phyloP scores from a whole-genome alignment of 331 rosid species.

The Pyracantha coccinea region DNA sequence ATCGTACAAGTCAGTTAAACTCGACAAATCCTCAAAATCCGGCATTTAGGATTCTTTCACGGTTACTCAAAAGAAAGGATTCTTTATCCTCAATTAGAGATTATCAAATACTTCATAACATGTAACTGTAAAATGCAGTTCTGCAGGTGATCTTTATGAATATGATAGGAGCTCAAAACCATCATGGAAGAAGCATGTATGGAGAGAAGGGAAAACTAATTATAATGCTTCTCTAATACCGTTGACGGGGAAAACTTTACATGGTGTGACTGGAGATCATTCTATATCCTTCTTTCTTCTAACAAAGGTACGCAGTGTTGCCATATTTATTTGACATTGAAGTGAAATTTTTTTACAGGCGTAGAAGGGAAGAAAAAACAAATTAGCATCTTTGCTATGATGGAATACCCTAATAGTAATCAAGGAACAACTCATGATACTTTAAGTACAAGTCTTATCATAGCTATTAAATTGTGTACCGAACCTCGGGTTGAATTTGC shows the following conservation, averaged over 20 bases:
- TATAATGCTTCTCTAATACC: constrained; percentile 44
- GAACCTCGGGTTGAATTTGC: not conserved
- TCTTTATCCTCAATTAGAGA: not conserved
- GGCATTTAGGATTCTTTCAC: not conserved
- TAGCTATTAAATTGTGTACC: not conserved
- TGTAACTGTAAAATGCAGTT: constrained; percentile 42
- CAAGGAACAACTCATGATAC: not conserved
- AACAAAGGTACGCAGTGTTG: constrained; percentile 50
- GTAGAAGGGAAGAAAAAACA: not conserved
- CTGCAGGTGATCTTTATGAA: constrained; percentile 84
- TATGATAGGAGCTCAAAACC: constrained; percentile 76
- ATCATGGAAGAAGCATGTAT: constrained; percentile 80
- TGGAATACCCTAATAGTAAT: too few relatives aligned
- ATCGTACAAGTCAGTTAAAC: not conserved
- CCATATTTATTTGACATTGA: not conserved
- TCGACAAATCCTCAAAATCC: not conserved
- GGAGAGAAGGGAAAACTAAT: constrained; percentile 43
- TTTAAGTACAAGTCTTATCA: too few relatives aligned
- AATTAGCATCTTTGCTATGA: not conserved
- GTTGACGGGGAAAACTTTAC: constrained; percentile 40
- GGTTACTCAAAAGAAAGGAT: not conserved
- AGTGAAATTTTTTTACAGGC: not conserved
- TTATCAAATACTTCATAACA: constrained; percentile 10
- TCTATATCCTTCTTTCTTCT: constrained; percentile 80
- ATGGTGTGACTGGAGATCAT: constrained; percentile 54